Evolutionary conservation across 257 asterid species (phyloP).

Genomic region (Solanum lycopersicoides): DNA sequence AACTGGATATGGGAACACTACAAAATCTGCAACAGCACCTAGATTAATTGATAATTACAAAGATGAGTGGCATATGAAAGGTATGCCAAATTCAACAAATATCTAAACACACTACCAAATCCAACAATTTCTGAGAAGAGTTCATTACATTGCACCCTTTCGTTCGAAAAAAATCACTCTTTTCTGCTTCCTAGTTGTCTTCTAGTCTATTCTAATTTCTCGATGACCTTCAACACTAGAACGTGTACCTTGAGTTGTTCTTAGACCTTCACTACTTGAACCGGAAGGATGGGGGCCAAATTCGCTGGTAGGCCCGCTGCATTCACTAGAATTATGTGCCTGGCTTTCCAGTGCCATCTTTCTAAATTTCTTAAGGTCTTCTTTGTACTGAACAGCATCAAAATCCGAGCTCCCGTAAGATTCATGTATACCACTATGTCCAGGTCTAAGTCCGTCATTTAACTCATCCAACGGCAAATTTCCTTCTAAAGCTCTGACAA

Average conservation of each 20-base stretch:
- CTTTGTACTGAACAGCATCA: constrained; percentile 58
- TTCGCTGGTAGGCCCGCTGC: constrained; percentile 65
- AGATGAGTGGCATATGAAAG: not conserved
- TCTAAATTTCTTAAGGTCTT: constrained; percentile 64
- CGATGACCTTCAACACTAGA: not conserved
- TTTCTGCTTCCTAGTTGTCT: not conserved
- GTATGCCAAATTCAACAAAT: not conserved
- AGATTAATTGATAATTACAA: not conserved
- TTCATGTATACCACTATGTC: constrained; percentile 21
- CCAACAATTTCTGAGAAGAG: not conserved
- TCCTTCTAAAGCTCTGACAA: constrained; percentile 65
- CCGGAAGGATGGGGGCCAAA: constrained; percentile 55
- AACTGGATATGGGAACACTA: not conserved
- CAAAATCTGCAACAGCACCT: not conserved
- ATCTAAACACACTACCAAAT: not conserved
- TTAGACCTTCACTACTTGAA: constrained; percentile 52
- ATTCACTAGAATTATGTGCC: constrained; percentile 43
- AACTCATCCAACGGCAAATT: constrained; percentile 42
- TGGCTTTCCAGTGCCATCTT: constrained; percentile 61
- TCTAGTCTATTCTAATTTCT: not conserved
- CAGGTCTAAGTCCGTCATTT: constrained; percentile 36
- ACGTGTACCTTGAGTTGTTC: constrained; percentile 13
- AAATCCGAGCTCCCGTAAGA: constrained; percentile 53
- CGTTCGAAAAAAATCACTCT: not conserved
- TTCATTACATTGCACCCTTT: not conserved